Evolutionary conservation across 805 yeast species (phyloP).

Genomic region (Barnettozyma sp.): DNA sequence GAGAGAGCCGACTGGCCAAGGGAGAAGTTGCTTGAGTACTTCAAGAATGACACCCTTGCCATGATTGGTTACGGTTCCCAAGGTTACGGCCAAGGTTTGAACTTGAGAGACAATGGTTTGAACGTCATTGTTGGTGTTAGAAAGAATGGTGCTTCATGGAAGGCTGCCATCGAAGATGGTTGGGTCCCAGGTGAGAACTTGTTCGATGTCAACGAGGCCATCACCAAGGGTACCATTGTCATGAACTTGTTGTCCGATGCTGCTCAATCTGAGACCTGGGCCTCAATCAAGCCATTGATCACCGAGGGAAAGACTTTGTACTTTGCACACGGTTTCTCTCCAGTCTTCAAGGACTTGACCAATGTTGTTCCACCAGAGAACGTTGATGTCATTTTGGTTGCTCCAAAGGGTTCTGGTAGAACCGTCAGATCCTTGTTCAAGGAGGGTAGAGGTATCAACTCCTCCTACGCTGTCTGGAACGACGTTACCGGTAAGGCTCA

Average conservation of each 20-base stretch:
- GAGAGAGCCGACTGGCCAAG: constrained; percentile 99
- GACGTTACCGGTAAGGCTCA: constrained; percentile 98
- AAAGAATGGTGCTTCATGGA: constrained; percentile 98
- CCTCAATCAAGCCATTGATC: constrained; percentile 75
- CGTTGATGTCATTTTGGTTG: constrained; percentile 95
- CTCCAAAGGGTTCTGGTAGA: constrained; percentile 99
- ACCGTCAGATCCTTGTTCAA: constrained; percentile 98
- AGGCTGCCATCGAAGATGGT: constrained; percentile 98
- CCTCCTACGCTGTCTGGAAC: constrained; percentile 99
- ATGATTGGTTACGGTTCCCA: constrained; percentile 99
- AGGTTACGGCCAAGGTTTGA: constrained; percentile 99
- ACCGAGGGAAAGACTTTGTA: constrained; percentile 97
- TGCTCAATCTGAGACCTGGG: constrained; percentile 99
- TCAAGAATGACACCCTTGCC: constrained; percentile 97
- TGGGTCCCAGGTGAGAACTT: constrained; percentile 99
- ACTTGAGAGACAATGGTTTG: constrained; percentile 98
- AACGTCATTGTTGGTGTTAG: constrained; percentile 98
- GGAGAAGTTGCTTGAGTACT: constrained; percentile 91
- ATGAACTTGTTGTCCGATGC: constrained; percentile 99
- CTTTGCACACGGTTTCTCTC: constrained; percentile 99
- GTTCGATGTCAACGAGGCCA: constrained; percentile 92
- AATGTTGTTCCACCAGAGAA: constrained; percentile 92
- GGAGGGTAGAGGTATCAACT: constrained; percentile 99
- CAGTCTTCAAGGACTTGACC: constrained; percentile 97
- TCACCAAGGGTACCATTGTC: constrained; percentile 82